Evolutionary conservation across 331 rosid genomes (phyloP), one percentile per base, ranked within the genome.

Genomic region (Quercus lobata): DNA sequence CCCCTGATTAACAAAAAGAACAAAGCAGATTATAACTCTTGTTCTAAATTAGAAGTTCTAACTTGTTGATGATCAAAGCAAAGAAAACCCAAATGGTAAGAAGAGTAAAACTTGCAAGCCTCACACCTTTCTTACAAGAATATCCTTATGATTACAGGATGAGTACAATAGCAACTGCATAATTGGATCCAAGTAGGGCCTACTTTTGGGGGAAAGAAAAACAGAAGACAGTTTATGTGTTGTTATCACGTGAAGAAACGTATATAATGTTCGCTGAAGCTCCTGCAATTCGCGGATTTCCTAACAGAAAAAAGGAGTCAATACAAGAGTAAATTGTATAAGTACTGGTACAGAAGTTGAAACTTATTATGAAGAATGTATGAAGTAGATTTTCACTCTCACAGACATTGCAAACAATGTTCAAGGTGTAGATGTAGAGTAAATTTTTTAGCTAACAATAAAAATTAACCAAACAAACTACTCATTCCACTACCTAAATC

Each of bases 251-350:
- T 95, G 97, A 58, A 95, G 98, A 92, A 95, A 95, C 46, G 98
- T 90, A 85, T 86, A 90, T 58, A 95, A 85, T 69, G 88, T 87
- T 61, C 86, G 90, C 78, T 93, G 99, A 84, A 95, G 98, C 85
- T 95, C 99, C 87, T 91, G 98, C 87, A 95, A 83, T 81, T 95
- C 99, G 37, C 98, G 97, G 80, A 93, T 86, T 89, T 95, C 99
- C 99, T 95, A 65, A 83, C 81, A 76, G 69, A 55, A 29, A 14
- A 75, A 41, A n/a, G 29, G 56, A 79, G 75, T 82, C 71, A 66
- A 79, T 62, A 68, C 79, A 74, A 68, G n/a, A 15, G 21, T n/a
- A 74, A 15, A 15, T 8, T 74, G 14, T 4, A 71, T 49, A 57
- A 30, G 71, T 16, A 11, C 18, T 1, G 27, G 14, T n/a, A 68